These are phyloP conservation scores for Thielaviopsis musarum DNA, from an alignment of 2,329 filamentous ascomycete genomes.

Conservation along the genomic window DNA sequence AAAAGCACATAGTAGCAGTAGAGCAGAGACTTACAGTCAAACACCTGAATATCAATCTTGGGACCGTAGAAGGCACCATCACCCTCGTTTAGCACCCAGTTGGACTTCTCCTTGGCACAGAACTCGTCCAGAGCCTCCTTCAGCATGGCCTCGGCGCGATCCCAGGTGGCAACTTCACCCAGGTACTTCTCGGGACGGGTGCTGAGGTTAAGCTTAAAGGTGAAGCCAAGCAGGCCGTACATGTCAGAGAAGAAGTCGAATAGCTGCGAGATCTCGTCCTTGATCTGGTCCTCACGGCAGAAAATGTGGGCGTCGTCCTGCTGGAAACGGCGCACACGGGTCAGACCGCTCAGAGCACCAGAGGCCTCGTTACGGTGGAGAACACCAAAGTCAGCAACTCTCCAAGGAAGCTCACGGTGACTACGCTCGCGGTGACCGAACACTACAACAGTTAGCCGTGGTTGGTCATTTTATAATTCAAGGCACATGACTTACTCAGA, in stretches of 20 bases:
- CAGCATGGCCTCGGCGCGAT: conserved; percentile 70
- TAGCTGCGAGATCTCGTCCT: conserved; percentile 55
- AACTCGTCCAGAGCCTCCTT: conserved; percentile 68
- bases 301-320: conserved; percentile 97
- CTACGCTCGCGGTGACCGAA: conserved; percentile 14
- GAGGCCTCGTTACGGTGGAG: conserved; percentile 92
- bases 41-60: conserved; percentile 95
- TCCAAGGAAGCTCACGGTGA: conserved; percentile 63
- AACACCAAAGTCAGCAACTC: conserved; percentile 90
- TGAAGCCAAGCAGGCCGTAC: conserved; percentile 27
- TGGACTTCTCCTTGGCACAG: conserved; percentile 37
- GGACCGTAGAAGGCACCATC: conserved; percentile 97
- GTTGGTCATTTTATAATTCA: background rate
- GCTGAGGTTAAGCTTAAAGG: conserved; percentile 87
- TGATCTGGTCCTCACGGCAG: conserved; percentile 64
- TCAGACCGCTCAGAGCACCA: conserved; percentile 77
- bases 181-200: conserved; percentile 80
- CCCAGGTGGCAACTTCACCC: conserved; percentile 74
- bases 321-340: conserved; percentile 82
- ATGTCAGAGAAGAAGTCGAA: conserved; percentile 56
- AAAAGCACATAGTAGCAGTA: conserved; percentile 18
- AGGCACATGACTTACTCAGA: conserved; percentile 15
- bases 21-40: conserved; percentile 9
- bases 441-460: conserved; percentile 7
- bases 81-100: conserved; percentile 84